These are phyloP conservation scores for Suillus subaureus DNA, from an alignment of 768 basidiomycete genomes.

Conservation along the genomic window DNA sequence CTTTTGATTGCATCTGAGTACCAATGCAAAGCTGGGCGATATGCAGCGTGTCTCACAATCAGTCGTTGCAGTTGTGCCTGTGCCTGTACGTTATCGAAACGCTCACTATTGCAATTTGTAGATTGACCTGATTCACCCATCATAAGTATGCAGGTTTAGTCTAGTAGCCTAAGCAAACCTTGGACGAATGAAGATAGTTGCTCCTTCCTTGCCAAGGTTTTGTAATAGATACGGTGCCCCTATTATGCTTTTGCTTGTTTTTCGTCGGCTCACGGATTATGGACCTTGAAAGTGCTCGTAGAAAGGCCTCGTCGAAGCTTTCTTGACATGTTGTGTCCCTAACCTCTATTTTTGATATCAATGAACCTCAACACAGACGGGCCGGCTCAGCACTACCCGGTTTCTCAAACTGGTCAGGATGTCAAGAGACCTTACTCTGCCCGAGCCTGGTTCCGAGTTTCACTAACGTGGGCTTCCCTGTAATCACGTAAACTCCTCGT, in stretches of 20 bases:
- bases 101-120: constrained; percentile 10
- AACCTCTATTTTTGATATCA: constrained; percentile 15
- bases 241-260: constrained; percentile 34
- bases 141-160: neutral
- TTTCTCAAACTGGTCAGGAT: no score
- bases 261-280: neutral
- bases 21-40: constrained; percentile 88
- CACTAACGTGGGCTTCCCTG: neutral
- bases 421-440: neutral
- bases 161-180: neutral
- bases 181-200: neutral
- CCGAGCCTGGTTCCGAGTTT: neutral
- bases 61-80: constrained; percentile 82
- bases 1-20: constrained; percentile 88
- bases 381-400: neutral
- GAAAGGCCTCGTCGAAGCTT: neutral
- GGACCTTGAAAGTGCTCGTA: neutral
- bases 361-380: neutral
- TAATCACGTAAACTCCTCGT: neutral
- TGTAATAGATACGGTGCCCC: constrained; percentile 2
- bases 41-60: constrained; percentile 88
- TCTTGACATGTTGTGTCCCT: constrained; percentile 26
- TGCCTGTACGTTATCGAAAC: constrained; percentile 69
- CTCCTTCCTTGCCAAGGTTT: neutral
- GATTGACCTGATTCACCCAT: neutral